Base-by-base conservation (phyloP, 176 grass and related monocot species). In the Rhynchospora pubera region DNA sequence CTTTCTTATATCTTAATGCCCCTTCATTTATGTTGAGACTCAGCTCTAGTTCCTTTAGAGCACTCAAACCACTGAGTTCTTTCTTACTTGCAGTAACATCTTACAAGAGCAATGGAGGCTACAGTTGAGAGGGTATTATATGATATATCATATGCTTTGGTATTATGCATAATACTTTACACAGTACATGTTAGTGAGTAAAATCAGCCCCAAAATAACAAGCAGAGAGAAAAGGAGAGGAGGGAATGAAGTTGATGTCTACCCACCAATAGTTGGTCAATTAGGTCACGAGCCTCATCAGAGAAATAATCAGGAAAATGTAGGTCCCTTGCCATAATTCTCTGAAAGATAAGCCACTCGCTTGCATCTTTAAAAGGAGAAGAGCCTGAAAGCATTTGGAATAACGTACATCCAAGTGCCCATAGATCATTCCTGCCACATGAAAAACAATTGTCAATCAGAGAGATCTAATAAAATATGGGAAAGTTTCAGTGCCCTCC, bases 291-390 rank as follows among this genome's bases (percentile, higher is more conserved):
- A 18, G 93, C 93, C 88, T 99, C 89, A 78, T 90, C 64, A 44
- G 97, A 99, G 81, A 99, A 91, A 83, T 91, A 90, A 13, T 96
- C 91, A 22, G 89, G 97, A 86, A 96, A 87, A 83, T 86, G 92
- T 39, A 99, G 82, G 73, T 99, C 93, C 62, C 97, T 89, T 11
- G 97, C 91, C 48, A 91, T 93, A 72, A 99, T 99, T 85, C 89
- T 93, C 80, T 99, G 93, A 86, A 93, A 99, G 85, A 96, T 95
- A 79, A 95, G 89, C 92, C 97, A 96, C 65, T 99, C 93, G 46
- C 86, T 99, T 18, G 93, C 91, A 86, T 99, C 97, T 87, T 96
- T 96, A 90, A 99, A 99, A 8, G 97, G 97, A 16, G 93, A 93
- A 71, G 86, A 95, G 12, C 97, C 97, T 86, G 93, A 96, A 65